Evolutionary conservation across 2,329 filamentous ascomycete genomes (phyloP).

Genomic region (Trichoderma guizhouense): DNA sequence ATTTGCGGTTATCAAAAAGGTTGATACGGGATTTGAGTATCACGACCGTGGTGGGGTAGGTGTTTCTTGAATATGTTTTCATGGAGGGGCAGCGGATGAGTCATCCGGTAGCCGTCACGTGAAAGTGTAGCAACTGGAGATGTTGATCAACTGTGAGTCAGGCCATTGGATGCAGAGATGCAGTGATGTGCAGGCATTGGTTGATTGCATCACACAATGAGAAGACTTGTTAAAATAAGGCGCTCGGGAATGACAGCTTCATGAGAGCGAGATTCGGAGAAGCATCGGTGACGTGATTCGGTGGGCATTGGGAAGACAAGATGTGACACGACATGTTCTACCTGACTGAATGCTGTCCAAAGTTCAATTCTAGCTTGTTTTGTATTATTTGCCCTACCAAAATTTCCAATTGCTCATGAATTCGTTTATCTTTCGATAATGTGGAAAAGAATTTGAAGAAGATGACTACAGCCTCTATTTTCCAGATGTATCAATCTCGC

Average conservation of each 20-base stretch:
- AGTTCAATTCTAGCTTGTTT: neutral
- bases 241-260: neutral
- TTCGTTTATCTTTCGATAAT: neutral
- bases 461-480: conserved; percentile 32
- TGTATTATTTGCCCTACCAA: neutral
- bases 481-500: conserved; percentile 62
- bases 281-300: neutral
- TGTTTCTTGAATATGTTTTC: conserved; percentile 4
- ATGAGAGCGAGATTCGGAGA: neutral
- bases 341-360: neutral
- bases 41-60: conserved; percentile 11
- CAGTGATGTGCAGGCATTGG: neutral
- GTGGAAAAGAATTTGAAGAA: neutral
- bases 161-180: neutral
- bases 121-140: neutral
- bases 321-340: neutral
- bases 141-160: neutral
- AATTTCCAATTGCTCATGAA: neutral
- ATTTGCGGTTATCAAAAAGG: neutral
- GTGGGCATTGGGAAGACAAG: neutral
- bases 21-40: neutral
- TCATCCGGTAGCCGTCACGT: conserved; percentile 9
- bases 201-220: neutral
- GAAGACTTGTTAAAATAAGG: neutral
- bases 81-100: conserved; percentile 13